Evolutionary conservation across 192 early-diverging fungal species (phyloP).

Genomic region (Thamnidium elegans): DNA sequence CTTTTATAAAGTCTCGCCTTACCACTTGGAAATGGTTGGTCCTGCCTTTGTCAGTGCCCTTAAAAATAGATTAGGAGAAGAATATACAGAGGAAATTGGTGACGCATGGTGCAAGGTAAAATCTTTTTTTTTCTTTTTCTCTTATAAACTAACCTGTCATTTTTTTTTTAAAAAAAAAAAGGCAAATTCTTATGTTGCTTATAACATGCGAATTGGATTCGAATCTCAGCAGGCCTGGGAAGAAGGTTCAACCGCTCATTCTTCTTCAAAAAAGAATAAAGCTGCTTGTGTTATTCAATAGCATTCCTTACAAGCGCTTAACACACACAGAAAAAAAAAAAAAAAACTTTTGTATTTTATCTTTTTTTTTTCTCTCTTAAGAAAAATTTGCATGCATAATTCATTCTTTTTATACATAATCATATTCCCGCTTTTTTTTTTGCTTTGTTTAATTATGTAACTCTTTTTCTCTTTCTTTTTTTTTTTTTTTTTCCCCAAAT

Average conservation of each 20-base stretch:
- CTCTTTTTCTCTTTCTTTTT: too few species aligned
- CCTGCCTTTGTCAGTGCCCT: conserved; percentile 23
- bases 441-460: too few species aligned
- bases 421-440: too few species aligned
- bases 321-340: neutral
- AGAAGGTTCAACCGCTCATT: neutral
- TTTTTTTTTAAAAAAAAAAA: neutral
- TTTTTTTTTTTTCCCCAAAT: too few species aligned
- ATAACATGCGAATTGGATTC: conserved; percentile 24
- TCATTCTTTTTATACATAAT: too few species aligned
- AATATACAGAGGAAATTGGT: conserved; percentile 23
- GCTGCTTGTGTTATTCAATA: conserved; percentile 3
- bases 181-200: conserved; percentile 21
- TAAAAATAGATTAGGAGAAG: conserved; percentile 16
- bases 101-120: conserved; percentile 21
- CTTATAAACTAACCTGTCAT: neutral
- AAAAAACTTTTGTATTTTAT: neutral
- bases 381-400: too few species aligned
- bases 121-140: neutral
- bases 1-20: conserved; percentile 21
- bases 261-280: neutral
- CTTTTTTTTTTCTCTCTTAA: too few species aligned
- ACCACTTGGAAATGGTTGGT: conserved; percentile 17
- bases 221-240: conserved; percentile 30
- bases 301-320: neutral